Evolutionary conservation across 1,139 yeast genomes (phyloP).

Genomic region (Yamadazyma trypodendri): DNA sequence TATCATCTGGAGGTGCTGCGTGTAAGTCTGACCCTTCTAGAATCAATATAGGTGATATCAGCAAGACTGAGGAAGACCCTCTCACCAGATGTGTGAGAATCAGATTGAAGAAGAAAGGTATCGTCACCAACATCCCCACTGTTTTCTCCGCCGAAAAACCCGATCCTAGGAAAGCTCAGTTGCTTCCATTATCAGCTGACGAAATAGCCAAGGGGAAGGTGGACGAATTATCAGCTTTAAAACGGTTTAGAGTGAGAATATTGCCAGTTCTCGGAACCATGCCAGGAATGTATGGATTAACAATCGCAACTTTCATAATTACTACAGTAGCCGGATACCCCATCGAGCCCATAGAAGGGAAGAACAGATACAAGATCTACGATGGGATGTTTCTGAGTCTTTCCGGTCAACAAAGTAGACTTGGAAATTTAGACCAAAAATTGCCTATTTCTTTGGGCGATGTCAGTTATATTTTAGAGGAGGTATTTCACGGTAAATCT

Average conservation of each 20-base stretch:
- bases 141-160: conserved; percentile 96
- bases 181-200: conserved; percentile 79
- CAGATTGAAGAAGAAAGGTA: conserved; percentile 75
- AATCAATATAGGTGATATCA: conserved; percentile 43
- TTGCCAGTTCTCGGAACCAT: conserved; percentile 93
- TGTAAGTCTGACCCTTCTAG: conserved; percentile 57
- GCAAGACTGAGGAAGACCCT: conserved; percentile 84
- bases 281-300: conserved; percentile 94
- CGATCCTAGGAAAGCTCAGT: conserved; percentile 85
- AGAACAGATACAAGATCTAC: conserved; percentile 78
- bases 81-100: conserved; percentile 86
- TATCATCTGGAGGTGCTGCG: conserved; percentile 96
- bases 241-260: conserved; percentile 88
- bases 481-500: conserved; percentile 87
- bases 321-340: conserved; percentile 86
- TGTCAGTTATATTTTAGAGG: conserved; percentile 84
- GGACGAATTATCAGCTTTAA: conserved; percentile 81
- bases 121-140: conserved; percentile 73
- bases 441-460: conserved; percentile 73
- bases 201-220: conserved; percentile 81
- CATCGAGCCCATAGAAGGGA: conserved; percentile 86
- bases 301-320: conserved; percentile 80
- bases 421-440: conserved; percentile 66
- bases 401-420: conserved; percentile 82
- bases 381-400: conserved; percentile 79